These are phyloP conservation scores for Carex sylvatica DNA, from an alignment of 202 grass and related monocot species.

Conservation along the genomic window DNA sequence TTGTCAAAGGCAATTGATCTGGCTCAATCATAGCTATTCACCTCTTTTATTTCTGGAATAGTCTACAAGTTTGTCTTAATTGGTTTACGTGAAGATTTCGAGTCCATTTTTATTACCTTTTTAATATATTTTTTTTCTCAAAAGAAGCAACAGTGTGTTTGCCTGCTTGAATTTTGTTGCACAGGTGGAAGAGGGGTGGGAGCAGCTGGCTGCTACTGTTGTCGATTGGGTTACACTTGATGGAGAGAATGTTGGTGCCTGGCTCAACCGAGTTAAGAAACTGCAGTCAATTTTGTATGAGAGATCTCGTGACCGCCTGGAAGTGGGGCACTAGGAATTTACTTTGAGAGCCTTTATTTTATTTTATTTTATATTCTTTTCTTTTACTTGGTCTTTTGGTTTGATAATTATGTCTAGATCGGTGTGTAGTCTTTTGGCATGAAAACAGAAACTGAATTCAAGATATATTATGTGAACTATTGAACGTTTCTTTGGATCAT, in stretches of 20 bases:
- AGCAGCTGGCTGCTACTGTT: conserved; percentile 81
- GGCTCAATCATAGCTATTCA: too few species aligned
- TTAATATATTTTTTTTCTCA: not conserved
- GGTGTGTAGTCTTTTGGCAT: not conserved
- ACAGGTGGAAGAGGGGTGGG: conserved; percentile 98
- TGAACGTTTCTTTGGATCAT: not conserved
- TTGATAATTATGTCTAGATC: conserved; percentile 3
- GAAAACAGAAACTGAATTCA: not conserved
- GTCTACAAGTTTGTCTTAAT: not conserved
- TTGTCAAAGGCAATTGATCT: conserved; percentile 90
- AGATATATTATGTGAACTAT: not conserved
- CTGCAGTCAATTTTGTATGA: conserved; percentile 41
- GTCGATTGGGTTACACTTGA: conserved; percentile 97
- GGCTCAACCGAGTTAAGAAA: conserved; percentile 95
- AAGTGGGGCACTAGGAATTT: not conserved
- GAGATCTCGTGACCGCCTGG: not conserved
- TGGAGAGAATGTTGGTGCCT: conserved; percentile 78
- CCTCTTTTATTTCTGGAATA: not conserved
- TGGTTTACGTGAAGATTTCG: not conserved
- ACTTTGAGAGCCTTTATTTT: not conserved
- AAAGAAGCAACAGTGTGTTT: conserved; percentile 16
- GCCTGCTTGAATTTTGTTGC: not conserved
- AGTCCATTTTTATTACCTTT: not conserved
- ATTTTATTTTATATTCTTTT: not conserved
- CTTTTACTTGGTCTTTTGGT: not conserved